Base-by-base conservation (phyloP, 2,329 filamentous ascomycete species). In the Pseudogymnoascus sp. region DNA sequence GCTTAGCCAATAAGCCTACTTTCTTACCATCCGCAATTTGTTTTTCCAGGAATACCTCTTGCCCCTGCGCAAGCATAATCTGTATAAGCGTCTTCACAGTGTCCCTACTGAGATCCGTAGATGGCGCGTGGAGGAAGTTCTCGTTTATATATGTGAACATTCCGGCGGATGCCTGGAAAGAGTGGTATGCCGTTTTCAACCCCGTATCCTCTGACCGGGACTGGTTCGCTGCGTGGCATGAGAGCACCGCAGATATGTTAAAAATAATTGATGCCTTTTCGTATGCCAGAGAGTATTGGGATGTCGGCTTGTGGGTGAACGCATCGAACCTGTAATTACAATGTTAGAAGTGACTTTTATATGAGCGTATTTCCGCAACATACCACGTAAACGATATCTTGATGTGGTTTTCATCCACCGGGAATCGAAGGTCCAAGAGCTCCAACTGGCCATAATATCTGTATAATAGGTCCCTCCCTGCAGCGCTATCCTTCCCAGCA, bases 131-230 rank as follows among this genome's bases (percentile, higher is more conserved):
- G 37, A 99, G 81, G 75, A 99, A 99, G 79, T 99, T 99, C 78
- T 99, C 95, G 77, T 99, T 99, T 79, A 99, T 99, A 73, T 99
- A 99, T 62, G 93, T 98, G 77, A 98, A 99, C 95, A 99, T 99
- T 79, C 95, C 95, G 8, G 95, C 95, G 6, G 93, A 93, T 43
- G 95, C 95, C 77, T 99, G 95, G 79, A 98, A 98, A 19, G 93
- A 97, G 77, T 99, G 93, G 75, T 98, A 99, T 16, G 95, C 92
- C 13, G 92, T 93, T 79, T 99, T 99, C 74, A 98, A 84, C 36
- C 93, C 93, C 5, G 90, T 84, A 73, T 99, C 95, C 74, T 98
- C 93, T 68, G 90, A 90, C 61, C 95, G 87, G 70, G 95, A 93
- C 78, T 99, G 96, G 73, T 90, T 85, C 48, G 93, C 92, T 66